phyloP scores from a whole-genome alignment of 2,329 filamentous ascomycete genomes.

The Aspergillus pseudoterreus region DNA sequence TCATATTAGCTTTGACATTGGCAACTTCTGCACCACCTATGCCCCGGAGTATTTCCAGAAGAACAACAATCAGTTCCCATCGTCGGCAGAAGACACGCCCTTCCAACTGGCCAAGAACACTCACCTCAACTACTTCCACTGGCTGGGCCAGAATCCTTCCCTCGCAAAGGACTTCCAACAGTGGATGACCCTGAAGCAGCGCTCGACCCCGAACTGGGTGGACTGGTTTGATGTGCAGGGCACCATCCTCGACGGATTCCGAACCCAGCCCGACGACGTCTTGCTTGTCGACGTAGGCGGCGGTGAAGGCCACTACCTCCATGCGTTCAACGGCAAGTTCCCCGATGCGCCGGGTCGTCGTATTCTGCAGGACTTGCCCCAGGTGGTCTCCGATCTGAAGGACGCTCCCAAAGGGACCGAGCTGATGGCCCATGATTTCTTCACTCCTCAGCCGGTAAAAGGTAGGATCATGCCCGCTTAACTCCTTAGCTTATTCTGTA shows the following conservation, averaged over 20 bases:
- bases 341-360: slow-evolving; percentile 11
- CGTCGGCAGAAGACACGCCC: slow-evolving; percentile 10
- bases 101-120: slow-evolving; percentile 17
- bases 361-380: slow-evolving; percentile 19
- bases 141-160: slow-evolving; percentile 13
- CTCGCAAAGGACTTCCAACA: slow-evolving; percentile 14
- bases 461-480: slow-evolving; percentile 1
- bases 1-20: slow-evolving; percentile 10
- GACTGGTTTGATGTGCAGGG: slow-evolving; percentile 13
- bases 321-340: slow-evolving; percentile 11
- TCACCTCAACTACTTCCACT: slow-evolving; percentile 12
- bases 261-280: slow-evolving; percentile 8
- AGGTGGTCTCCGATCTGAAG: slow-evolving; percentile 11
- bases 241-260: slow-evolving; percentile 6
- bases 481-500: background rate
- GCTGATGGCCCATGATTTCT: slow-evolving; percentile 18
- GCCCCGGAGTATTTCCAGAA: slow-evolving; percentile 17
- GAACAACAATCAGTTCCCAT: slow-evolving; percentile 12
- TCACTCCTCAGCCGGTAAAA: slow-evolving; percentile 19
- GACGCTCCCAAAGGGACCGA: slow-evolving; percentile 5
- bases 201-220: slow-evolving; percentile 9
- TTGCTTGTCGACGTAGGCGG: slow-evolving; percentile 23
- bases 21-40: slow-evolving; percentile 8
- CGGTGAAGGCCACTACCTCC: slow-evolving; percentile 19
- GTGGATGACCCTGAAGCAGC: slow-evolving; percentile 14